Conservation (phyloP, 305 asterid genomes). For the Fraxinus albicans region DNA sequence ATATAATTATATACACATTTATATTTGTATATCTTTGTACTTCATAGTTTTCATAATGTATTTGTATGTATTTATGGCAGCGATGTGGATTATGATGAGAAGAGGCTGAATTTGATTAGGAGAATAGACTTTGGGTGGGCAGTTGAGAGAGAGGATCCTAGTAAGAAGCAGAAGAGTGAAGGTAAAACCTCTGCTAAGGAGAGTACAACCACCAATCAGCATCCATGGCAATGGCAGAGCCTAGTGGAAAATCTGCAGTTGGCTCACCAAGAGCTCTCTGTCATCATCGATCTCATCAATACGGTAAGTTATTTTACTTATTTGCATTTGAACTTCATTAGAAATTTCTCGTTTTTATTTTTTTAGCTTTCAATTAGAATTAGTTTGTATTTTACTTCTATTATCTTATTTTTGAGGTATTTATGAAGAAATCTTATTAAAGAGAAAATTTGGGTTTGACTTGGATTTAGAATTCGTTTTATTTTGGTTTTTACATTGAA, state of each 20-base stretch:
- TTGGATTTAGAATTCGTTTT: slow-evolving; percentile 1
- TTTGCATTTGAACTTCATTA: neutral
- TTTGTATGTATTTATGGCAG: slow-evolving; percentile 40
- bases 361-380: neutral
- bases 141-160: slow-evolving; percentile 87
- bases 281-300: slow-evolving; percentile 86
- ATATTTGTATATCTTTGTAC: neutral
- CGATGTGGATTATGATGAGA: slow-evolving; percentile 81
- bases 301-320: slow-evolving; percentile 45
- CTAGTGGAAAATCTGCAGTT: slow-evolving; percentile 82
- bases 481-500: slow-evolving; percentile 4
- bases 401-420: neutral
- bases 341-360: neutral
- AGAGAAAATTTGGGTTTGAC: neutral
- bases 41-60: slow-evolving; percentile 11
- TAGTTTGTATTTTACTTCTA: neutral
- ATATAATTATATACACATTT: neutral
- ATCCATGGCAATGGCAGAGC: slow-evolving; percentile 83
- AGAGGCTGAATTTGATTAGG: slow-evolving; percentile 67
- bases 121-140: slow-evolving; percentile 94
- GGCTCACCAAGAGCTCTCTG: slow-evolving; percentile 96
- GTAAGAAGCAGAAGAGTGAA: slow-evolving; percentile 71
- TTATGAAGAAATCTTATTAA: neutral
- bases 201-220: slow-evolving; percentile 49
- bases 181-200: slow-evolving; percentile 46